Evolutionary conservation across 2,329 filamentous ascomycete genomes (phyloP).

Genomic region (Aspergillus quadricinctus): DNA sequence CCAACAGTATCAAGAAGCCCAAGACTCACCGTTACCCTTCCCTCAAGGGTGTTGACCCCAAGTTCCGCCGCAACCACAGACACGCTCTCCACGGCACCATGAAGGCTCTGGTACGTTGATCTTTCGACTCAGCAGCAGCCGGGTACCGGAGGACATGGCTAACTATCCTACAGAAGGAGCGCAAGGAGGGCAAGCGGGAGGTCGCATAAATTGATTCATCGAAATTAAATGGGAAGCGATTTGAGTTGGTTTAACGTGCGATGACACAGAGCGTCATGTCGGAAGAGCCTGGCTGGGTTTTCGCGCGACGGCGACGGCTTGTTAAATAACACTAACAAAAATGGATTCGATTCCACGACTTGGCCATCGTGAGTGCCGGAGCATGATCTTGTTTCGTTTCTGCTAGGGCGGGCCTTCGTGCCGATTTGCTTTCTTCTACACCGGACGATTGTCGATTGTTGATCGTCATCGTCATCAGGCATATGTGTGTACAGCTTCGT

Average conservation of each 20-base stretch:
- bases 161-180: conserved; percentile 73
- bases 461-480: conserved; percentile 41
- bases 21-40: conserved; percentile 99
- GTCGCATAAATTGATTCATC: conserved; percentile 59
- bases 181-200: conserved; percentile 93
- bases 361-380: conserved; percentile 5
- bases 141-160: conserved; percentile 23
- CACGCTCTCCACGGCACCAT: conserved; percentile 99
- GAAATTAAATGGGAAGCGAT: conserved; percentile 25
- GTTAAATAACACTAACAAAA: conserved; percentile 20
- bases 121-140: no score
- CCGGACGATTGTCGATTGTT: not conserved
- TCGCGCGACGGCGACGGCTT: conserved; percentile 15
- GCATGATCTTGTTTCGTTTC: conserved; percentile 1
- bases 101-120: conserved; percentile 81
- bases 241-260: conserved; percentile 31
- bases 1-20: conserved; percentile 95
- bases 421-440: not conserved
- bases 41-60: conserved; percentile 97
- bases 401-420: not conserved
- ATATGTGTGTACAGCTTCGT: conserved; percentile 70
- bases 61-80: conserved; percentile 99
- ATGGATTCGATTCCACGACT: conserved; percentile 19
- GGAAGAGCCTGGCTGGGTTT: conserved; percentile 13
- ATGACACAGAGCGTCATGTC: conserved; percentile 26